These are phyloP conservation scores for Trypanosoma cruzi DNA, from an alignment of 208 protist genomes.

Conservation along the genomic window DNA sequence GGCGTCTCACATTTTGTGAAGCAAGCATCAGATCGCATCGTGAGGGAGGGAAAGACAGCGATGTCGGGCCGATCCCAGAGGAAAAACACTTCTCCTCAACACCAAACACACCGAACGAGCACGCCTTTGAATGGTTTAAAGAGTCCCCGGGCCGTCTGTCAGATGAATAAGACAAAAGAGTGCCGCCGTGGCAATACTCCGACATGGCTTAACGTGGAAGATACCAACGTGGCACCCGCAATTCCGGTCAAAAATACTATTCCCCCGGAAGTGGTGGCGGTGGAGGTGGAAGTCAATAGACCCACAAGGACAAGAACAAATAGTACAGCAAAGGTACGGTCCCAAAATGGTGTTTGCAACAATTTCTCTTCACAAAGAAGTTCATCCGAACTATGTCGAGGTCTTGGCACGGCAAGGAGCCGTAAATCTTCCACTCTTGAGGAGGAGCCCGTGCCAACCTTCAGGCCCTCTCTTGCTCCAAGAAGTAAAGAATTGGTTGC, in stretches of 20 bases:
- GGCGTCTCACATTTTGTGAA: too few species aligned
- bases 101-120: background rate
- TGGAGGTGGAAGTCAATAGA: background rate
- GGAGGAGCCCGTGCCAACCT: conserved; percentile 4
- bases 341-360: background rate
- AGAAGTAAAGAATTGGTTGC: conserved; percentile 8
- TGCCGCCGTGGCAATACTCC: background rate
- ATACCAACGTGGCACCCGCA: background rate
- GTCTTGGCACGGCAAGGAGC: background rate
- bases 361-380: background rate
- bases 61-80: background rate
- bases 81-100: background rate
- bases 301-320: background rate
- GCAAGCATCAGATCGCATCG: too few species aligned
- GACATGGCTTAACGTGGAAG: background rate
- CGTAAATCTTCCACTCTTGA: background rate
- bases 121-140: background rate
- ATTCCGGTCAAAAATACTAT: background rate
- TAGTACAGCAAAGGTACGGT: background rate
- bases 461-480: conserved; percentile 21
- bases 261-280: background rate
- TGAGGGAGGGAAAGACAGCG: too few species aligned
- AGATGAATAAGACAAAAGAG: background rate
- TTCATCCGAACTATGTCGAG: background rate
- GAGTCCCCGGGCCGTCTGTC: background rate